phyloP scores from a whole-genome alignment of 2,329 filamentous ascomycete species.

The Lecanicillium sp. region DNA sequence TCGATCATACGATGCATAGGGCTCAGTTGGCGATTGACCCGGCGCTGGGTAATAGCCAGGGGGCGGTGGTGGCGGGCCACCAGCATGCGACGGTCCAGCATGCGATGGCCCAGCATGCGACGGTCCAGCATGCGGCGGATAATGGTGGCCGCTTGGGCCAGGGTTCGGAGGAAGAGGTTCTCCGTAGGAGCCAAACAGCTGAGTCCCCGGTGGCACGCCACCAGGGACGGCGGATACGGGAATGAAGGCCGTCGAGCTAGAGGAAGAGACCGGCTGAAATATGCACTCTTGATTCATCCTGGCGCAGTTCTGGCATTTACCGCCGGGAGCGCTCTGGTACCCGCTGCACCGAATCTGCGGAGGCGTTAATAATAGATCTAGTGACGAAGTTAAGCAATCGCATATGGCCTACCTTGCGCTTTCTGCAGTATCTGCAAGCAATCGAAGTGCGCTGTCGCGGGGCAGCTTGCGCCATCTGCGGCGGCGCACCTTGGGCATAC shows the following conservation, averaged over 20 bases:
- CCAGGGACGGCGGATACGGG: slow-evolving; percentile 51
- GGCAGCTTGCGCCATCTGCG: slow-evolving; percentile 41
- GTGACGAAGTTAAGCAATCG: too few species aligned
- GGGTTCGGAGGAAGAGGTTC: slow-evolving; percentile 36
- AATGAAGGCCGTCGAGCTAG: slow-evolving; percentile 49
- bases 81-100: slow-evolving; percentile 12
- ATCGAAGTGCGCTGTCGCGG: slow-evolving; percentile 53
- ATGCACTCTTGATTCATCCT: slow-evolving; percentile 56
- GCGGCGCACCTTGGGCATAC: slow-evolving; percentile 25
- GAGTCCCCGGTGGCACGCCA: slow-evolving; percentile 49
- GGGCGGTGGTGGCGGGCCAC: slow-evolving; percentile 21
- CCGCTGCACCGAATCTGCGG: slow-evolving; percentile 52
- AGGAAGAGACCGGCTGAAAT: slow-evolving; percentile 51
- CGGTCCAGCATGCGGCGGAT: slow-evolving; percentile 13
- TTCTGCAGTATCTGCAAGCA: slow-evolving; percentile 53
- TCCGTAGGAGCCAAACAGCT: slow-evolving; percentile 49
- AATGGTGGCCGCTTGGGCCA: slow-evolving; percentile 13
- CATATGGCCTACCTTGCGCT: slow-evolving; percentile 47
- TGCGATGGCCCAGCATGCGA: slow-evolving; percentile 13
- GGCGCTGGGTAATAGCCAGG: slow-evolving; percentile 32
- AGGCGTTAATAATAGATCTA: slow-evolving; percentile 1
- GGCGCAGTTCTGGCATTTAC: slow-evolving; percentile 54
- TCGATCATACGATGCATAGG: slow-evolving; percentile 30
- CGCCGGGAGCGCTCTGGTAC: slow-evolving; percentile 50
- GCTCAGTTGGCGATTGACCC: slow-evolving; percentile 36